Evolutionary conservation across 2,329 filamentous ascomycete species (phyloP), one percentile per base, ranked within the genome.

Genomic region (Thelonectria blattea): DNA sequence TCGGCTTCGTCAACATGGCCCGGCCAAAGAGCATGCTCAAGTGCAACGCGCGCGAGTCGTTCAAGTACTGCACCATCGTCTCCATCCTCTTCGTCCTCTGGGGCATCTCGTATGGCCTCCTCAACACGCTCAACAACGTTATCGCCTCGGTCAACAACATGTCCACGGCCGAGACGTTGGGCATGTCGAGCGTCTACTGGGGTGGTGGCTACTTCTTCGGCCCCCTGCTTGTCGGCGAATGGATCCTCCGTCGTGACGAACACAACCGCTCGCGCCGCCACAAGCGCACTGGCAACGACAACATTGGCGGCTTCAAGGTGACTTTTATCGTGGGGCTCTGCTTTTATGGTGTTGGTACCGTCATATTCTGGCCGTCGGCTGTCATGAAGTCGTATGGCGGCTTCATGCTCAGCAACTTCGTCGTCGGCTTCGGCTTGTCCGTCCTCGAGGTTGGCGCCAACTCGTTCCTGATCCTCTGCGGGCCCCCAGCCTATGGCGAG

Each of bases 61-160:
- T 91, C 65, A 90, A 88, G 64, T 91, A 92, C 64, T 88, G 91
- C 69, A 82, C 85, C 15, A 81, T 92, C 64, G 92, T 96, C 20
- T 91, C 91, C 1, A 84, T 93, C 7, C 80, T 97, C 0, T 96
- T 97, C 76, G 88, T 96, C 65, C 79, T 97, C 3, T 96, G 92
- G 93, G 93, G 93, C 0, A 90, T 97, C 59, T 93, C 92, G 0
- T 97, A 97, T 68, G 93, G 93, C 0, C 83, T 97, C 2, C 80
- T 97, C 6, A 92, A 95, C 69, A 90, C 89, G 0, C 83, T 97
- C 27, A 96, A 96, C 72, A 83, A 83, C 18, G 86, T 87, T 22
- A 88, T 92, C 53, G 86, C 89, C 37, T 71, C 76, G 12, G 83
- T 92, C 6, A 83, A 88, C 14, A 70, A 83, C 20, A 88, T 90